Evolutionary conservation across 768 basidiomycete genomes (phyloP).

Genomic region (Boletus tomentosulus): DNA sequence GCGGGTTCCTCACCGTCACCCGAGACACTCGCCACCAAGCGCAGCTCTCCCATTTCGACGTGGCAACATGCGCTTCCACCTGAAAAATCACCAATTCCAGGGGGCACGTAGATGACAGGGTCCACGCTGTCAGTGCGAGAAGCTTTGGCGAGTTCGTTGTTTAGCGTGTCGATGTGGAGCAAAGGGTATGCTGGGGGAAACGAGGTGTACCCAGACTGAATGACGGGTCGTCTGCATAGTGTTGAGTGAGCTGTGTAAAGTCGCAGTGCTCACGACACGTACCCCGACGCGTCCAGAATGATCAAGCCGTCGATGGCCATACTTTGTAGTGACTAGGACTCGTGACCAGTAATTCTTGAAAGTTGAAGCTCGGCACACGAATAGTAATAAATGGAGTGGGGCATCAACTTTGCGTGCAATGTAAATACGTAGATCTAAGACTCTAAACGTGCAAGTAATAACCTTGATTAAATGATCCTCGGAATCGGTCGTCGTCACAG

Average conservation of each 20-base stretch:
- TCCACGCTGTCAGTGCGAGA: slow-evolving; percentile 55
- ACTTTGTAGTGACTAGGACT: neutral
- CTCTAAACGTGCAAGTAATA: slow-evolving; percentile 3
- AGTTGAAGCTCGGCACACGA: too few species aligned
- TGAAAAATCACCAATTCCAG: slow-evolving; percentile 40
- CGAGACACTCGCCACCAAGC: slow-evolving; percentile 76
- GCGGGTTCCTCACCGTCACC: slow-evolving; percentile 59
- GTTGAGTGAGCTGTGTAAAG: slow-evolving; percentile 1
- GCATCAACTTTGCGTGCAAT: slow-evolving; percentile 4
- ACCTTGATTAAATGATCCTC: neutral
- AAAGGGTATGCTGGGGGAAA: slow-evolving; percentile 75
- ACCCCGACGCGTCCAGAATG: slow-evolving; percentile 73
- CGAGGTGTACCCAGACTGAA: slow-evolving; percentile 86
- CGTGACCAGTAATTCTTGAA: too few species aligned
- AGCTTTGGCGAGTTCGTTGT: slow-evolving; percentile 62
- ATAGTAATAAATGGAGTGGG: neutral
- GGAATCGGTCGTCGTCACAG: neutral
- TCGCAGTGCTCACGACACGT: slow-evolving; percentile 25
- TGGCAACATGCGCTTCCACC: slow-evolving; percentile 75
- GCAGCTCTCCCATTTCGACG: slow-evolving; percentile 68
- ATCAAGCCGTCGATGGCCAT: slow-evolving; percentile 85
- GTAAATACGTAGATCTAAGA: slow-evolving; percentile 10
- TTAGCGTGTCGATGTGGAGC: slow-evolving; percentile 82
- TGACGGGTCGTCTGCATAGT: slow-evolving; percentile 62
- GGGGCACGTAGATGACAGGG: slow-evolving; percentile 66